Conservation (phyloP, 2,329 filamentous ascomycete genomes). For the Piedraia hortae region DNA sequence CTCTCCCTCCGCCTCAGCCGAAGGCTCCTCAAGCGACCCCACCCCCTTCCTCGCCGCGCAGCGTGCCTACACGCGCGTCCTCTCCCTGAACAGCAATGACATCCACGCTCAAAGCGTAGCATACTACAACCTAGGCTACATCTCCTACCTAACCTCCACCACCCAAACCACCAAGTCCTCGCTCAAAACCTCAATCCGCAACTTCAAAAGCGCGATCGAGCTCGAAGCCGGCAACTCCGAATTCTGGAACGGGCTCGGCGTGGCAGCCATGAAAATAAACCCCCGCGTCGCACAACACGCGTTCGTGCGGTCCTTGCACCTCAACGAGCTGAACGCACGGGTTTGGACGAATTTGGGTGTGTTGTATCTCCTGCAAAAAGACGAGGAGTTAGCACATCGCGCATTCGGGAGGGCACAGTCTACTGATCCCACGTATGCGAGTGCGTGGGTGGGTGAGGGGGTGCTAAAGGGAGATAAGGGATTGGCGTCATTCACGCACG, state of each 20-base stretch:
- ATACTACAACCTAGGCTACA: slow-evolving; percentile 80
- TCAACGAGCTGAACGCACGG: slow-evolving; percentile 64
- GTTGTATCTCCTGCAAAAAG: slow-evolving; percentile 60
- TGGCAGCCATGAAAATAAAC: slow-evolving; percentile 66
- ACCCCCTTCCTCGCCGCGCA: slow-evolving; percentile 35
- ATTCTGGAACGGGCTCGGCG: slow-evolving; percentile 90
- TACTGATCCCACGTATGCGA: slow-evolving; percentile 73
- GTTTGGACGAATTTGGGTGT: slow-evolving; percentile 80
- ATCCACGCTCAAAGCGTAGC: slow-evolving; percentile 77
- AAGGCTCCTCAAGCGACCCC: too few relatives aligned
- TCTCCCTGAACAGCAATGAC: slow-evolving; percentile 45
- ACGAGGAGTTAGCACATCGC: slow-evolving; percentile 63
- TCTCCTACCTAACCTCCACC: slow-evolving; percentile 39
- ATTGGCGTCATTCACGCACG: slow-evolving; percentile 65
- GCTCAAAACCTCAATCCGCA: slow-evolving; percentile 55
- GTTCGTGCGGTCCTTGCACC: slow-evolving; percentile 70
- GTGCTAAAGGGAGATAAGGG: slow-evolving; percentile 62
- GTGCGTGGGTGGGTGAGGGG: slow-evolving; percentile 85
- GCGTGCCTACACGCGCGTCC: slow-evolving; percentile 64
- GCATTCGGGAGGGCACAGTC: slow-evolving; percentile 80
- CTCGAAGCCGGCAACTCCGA: slow-evolving; percentile 80
- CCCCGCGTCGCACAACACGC: slow-evolving; percentile 77
- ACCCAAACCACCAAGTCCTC: slow-evolving; percentile 35
- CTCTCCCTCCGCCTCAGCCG: too few relatives aligned
- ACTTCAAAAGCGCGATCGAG: slow-evolving; percentile 90